A percentile compares a stretch with the other conserved stretches of the same genome.
These are phyloP conservation scores for Dothidotthia symphoricarpi DNA, from an alignment of 2,329 filamentous ascomycete species.

Conservation along the genomic window DNA sequence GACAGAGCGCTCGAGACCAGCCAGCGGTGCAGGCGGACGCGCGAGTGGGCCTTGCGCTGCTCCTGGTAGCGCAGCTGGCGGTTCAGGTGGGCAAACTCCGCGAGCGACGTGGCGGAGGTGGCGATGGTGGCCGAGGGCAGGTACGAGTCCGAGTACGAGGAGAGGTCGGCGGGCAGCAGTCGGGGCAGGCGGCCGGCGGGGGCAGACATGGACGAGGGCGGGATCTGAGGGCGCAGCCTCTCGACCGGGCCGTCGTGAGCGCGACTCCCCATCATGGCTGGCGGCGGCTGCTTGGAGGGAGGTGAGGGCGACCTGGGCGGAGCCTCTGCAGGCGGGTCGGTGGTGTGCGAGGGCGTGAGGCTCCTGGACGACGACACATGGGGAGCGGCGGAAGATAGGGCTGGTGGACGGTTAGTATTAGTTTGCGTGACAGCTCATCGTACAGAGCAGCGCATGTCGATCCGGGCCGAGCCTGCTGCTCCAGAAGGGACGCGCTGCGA, in stretches of 20 bases:
- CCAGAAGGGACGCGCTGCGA: neutral
- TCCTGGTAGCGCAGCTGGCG: constrained; percentile 78
- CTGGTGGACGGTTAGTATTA: constrained; percentile 42
- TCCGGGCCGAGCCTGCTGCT: constrained; percentile 13
- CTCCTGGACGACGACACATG: constrained; percentile 54
- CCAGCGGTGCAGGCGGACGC: constrained; percentile 70
- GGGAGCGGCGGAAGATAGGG: constrained; percentile 53
- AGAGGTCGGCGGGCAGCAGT: constrained; percentile 64
- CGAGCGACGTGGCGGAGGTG: constrained; percentile 66
- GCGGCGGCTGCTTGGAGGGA: constrained; percentile 51
- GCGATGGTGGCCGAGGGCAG: constrained; percentile 55
- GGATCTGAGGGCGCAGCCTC: constrained; percentile 30
- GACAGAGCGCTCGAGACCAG: constrained; percentile 73
- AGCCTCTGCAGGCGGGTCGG: constrained; percentile 51
- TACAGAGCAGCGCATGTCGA: constrained; percentile 39
- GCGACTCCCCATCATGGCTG: constrained; percentile 41
- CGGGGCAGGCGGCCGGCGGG: constrained; percentile 49
- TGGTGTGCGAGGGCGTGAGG: constrained; percentile 54
- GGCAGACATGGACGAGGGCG: constrained; percentile 47
- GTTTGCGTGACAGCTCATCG: constrained; percentile 42
- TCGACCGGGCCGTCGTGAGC: constrained; percentile 30
- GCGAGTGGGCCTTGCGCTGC: constrained; percentile 71
- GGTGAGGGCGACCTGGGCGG: constrained; percentile 54
- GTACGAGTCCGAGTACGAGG: constrained; percentile 63
- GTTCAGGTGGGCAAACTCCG: constrained; percentile 75